Conservation (phyloP, 1,284 basidiomycete genomes). For the Tylopilus orsonianus region DNA sequence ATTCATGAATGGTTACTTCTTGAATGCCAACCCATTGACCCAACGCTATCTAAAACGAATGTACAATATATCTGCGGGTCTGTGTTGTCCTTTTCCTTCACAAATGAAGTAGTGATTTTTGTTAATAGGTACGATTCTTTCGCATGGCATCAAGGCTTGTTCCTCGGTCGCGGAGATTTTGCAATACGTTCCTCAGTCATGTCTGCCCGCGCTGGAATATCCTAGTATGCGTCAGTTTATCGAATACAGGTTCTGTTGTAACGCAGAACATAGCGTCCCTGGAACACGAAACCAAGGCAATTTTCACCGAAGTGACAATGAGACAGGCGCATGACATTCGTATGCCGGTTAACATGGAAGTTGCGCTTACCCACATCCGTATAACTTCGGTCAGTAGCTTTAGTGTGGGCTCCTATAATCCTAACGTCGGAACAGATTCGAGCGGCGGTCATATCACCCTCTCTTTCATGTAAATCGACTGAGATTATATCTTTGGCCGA, state of each 20-base stretch:
- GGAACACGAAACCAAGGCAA: slow-evolving; percentile 54
- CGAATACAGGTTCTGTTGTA: slow-evolving; percentile 4
- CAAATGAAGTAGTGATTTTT: not conserved
- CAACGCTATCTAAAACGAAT: slow-evolving; percentile 74
- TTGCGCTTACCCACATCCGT: slow-evolving; percentile 65
- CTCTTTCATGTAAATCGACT: slow-evolving; percentile 67
- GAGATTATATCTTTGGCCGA: slow-evolving; percentile 79
- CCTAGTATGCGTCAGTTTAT: slow-evolving; percentile 45
- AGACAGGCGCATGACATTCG: slow-evolving; percentile 58
- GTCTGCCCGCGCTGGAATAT: slow-evolving; percentile 49
- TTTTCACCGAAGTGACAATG: slow-evolving; percentile 63
- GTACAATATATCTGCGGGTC: slow-evolving; percentile 74
- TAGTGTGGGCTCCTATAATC: not conserved
- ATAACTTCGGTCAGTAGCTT: slow-evolving; percentile 58
- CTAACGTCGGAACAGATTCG: slow-evolving; percentile 47
- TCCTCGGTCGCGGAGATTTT: slow-evolving; percentile 59
- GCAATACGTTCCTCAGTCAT: slow-evolving; percentile 50
- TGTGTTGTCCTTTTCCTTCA: slow-evolving; percentile 17
- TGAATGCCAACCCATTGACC: slow-evolving; percentile 79
- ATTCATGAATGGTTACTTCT: slow-evolving; percentile 62
- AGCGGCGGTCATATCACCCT: slow-evolving; percentile 60
- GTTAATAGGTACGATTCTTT: slow-evolving; percentile 53
- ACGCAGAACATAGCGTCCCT: slow-evolving; percentile 44
- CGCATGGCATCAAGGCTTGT: slow-evolving; percentile 55
- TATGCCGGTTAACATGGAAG: slow-evolving; percentile 60